phyloP scores from a whole-genome alignment of 164 flowering plant species.

The Tetrastigma voinierianum region DNA sequence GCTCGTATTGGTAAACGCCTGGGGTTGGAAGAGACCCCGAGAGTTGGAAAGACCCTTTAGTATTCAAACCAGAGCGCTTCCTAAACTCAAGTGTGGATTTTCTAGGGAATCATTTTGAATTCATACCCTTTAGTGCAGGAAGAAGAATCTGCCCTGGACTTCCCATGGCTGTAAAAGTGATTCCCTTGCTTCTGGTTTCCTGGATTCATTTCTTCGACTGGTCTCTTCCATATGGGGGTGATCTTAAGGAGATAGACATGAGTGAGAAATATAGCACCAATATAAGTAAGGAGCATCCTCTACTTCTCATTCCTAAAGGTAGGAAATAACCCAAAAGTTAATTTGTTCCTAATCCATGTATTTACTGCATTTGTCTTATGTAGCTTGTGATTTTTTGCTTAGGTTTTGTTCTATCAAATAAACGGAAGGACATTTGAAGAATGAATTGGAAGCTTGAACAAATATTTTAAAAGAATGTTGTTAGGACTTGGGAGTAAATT shows the following conservation, averaged over 20 bases:
- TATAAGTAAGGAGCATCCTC: slow-evolving; percentile 14
- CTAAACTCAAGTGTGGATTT: slow-evolving; percentile 1
- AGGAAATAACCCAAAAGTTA: too few species aligned
- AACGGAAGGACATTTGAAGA: too few species aligned
- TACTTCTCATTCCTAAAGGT: slow-evolving; percentile 12
- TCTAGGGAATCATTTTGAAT: slow-evolving; percentile 22
- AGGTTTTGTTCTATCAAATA: too few species aligned
- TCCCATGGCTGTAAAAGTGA: slow-evolving; percentile 18
- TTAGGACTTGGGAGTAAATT: too few species aligned
- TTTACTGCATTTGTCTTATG: too few species aligned
- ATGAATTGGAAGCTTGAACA: too few species aligned
- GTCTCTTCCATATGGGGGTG: slow-evolving; percentile 18
- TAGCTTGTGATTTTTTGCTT: too few species aligned
- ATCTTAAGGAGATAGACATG: slow-evolving; percentile 10
- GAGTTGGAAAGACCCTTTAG: slow-evolving; percentile 14
- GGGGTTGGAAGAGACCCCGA: slow-evolving; percentile 20
- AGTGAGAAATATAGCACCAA: slow-evolving; percentile 18
- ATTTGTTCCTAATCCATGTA: too few species aligned
- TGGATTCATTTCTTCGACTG: slow-evolving; percentile 21
- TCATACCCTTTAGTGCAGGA: slow-evolving; percentile 22
- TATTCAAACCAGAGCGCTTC: slow-evolving; percentile 19
- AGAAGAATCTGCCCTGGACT: slow-evolving; percentile 31
- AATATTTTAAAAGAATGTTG: too few species aligned
- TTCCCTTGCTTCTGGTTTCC: slow-evolving; percentile 19
- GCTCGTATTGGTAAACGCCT: slow-evolving; percentile 21